Conservation (phyloP, 2,329 filamentous ascomycete genomes). For the Fusarium guadeloupense region DNA sequence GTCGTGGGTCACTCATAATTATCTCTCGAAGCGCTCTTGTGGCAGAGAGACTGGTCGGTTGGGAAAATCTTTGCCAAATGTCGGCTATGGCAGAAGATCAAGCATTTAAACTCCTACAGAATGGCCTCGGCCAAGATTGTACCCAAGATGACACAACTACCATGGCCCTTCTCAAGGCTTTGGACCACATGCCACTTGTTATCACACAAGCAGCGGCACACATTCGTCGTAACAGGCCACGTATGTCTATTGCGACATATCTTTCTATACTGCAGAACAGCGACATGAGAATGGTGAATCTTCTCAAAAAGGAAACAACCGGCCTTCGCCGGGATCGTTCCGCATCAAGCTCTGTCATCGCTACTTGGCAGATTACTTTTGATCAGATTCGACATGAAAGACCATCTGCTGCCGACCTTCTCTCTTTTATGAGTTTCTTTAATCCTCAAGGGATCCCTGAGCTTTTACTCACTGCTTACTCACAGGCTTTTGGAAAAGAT, state of each 20-base stretch:
- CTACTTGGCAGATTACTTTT: slow-evolving; percentile 21
- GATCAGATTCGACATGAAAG: slow-evolving; percentile 9
- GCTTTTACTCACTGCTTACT: slow-evolving; percentile 2
- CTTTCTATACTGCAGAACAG: slow-evolving; percentile 44
- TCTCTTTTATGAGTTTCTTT: slow-evolving; percentile 31
- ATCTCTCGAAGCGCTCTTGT: not conserved
- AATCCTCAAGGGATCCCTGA: slow-evolving; percentile 13
- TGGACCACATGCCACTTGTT: slow-evolving; percentile 46
- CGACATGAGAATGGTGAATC: slow-evolving; percentile 38
- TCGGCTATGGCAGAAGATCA: not conserved
- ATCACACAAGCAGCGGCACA: slow-evolving; percentile 46
- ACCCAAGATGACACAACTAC: not conserved
- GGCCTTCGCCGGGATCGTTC: slow-evolving; percentile 26
- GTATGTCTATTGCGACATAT: slow-evolving; percentile 44
- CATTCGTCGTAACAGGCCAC: slow-evolving; percentile 35
- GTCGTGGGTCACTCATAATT: not conserved
- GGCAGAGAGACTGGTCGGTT: not conserved
- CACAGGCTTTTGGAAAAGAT: not conserved
- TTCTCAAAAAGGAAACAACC: slow-evolving; percentile 41
- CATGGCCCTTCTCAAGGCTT: not conserved
- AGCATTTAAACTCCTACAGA: not conserved
- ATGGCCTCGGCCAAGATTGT: not conserved
- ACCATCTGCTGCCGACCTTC: not conserved
- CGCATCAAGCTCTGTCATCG: slow-evolving; percentile 15
- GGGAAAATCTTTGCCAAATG: not conserved